phyloP scores from a whole-genome alignment of 2,329 filamentous ascomycete genomes.

The Trichophaea hybrida region DNA sequence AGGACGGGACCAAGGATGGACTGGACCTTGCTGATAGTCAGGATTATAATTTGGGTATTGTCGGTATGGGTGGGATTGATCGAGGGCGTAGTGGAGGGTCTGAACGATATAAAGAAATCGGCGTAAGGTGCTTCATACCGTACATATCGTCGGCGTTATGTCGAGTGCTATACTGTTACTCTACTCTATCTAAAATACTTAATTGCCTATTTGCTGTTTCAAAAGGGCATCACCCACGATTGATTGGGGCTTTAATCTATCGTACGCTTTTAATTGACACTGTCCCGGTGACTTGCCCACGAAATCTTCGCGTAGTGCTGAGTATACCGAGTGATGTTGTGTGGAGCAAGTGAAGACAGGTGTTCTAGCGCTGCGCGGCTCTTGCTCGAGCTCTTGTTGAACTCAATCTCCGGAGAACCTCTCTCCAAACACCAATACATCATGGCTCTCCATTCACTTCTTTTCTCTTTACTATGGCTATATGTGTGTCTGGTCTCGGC shows the following conservation, averaged over 20 bases:
- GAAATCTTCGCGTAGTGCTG: too few relatives aligned
- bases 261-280: too few relatives aligned
- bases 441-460: constrained; percentile 1
- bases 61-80: constrained; percentile 9
- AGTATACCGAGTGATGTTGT: too few relatives aligned
- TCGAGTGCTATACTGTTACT: too few relatives aligned
- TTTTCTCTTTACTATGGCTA: constrained; percentile 14
- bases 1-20: not conserved
- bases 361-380: not conserved
- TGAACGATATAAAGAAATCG: not conserved
- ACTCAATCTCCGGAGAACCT: not conserved
- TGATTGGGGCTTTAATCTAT: too few relatives aligned
- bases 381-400: not conserved
- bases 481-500: constrained; percentile 21
- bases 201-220: too few relatives aligned
- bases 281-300: too few relatives aligned
- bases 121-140: not conserved
- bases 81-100: constrained; percentile 1
- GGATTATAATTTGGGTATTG: constrained; percentile 7
- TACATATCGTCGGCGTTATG: too few relatives aligned
- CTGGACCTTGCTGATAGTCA: not conserved
- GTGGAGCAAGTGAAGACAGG: not conserved
- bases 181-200: too few relatives aligned
- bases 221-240: too few relatives aligned
- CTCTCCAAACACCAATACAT: not conserved